A percentile compares a stretch with the other conserved stretches of the same genome.
These are phyloP conservation scores for Gonium pectorale DNA, from an alignment of 139 green algal species.

Conservation along the genomic window DNA sequence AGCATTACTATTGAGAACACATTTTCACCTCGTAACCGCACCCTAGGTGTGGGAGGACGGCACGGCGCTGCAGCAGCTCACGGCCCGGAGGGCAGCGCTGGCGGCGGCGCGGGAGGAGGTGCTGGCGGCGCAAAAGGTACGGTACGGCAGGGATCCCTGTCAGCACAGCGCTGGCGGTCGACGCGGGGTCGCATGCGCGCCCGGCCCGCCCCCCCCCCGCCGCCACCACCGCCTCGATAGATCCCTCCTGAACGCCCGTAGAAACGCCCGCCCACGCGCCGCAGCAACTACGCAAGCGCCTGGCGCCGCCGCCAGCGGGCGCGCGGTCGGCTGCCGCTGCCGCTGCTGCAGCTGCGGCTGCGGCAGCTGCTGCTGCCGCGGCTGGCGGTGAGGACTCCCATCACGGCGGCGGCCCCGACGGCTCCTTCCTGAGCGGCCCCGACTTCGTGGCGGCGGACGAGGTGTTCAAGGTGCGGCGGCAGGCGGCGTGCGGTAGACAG, in stretches of 20 bases:
- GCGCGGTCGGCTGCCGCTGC: conserved; percentile 18
- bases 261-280: background rate
- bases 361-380: background rate
- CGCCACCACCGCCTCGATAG: background rate
- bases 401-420: background rate
- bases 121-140: conserved; percentile 78
- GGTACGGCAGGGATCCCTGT: background rate
- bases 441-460: conserved; percentile 84
- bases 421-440: conserved; percentile 34
- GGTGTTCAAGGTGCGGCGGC: conserved; percentile 81
- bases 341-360: background rate
- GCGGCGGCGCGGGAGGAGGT: conserved; percentile 69
- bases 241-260: background rate
- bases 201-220: background rate
- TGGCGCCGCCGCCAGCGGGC: conserved; percentile 49
- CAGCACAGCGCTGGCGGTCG: background rate
- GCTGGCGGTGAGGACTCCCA: background rate
- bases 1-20: too few relatives aligned
- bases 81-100: conserved; percentile 51
- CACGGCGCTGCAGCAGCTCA: conserved; percentile 73
- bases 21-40: too few relatives aligned
- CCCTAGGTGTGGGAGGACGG: conserved; percentile 92
- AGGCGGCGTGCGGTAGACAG: background rate
- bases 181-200: background rate
- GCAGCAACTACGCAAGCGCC: conserved; percentile 54